Base-by-base conservation (phyloP, 805 yeast species). In the Ogataea siamensis region DNA sequence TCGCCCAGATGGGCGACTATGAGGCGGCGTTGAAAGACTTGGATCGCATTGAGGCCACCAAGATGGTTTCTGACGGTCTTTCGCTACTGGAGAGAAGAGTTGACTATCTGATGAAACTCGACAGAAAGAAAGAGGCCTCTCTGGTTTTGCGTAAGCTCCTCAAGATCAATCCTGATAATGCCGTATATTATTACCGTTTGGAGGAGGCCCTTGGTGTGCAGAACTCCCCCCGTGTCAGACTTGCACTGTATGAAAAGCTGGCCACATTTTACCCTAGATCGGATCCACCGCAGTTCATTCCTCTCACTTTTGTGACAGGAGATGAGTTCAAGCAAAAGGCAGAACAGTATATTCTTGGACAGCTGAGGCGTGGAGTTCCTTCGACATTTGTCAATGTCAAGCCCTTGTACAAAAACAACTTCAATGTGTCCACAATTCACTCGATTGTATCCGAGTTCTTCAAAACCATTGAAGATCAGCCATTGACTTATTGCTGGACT, bases 381-480 rank as follows among this genome's bases (percentile, higher is more conserved):
- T 85, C 96, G 1, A 74, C 93, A 4, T 93, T 89, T 63, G 83
- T 83, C 39, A 83, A 86, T 51, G 77, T 93, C 34, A 88, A 89
- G 63, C 85, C 94, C 1, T 68, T 88, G 47, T 87, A 86, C 63
- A 71, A 67, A 39, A 73, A 68, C 34, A 65, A 45, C 34, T 53
- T 57, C 32, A 68, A 63, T 50, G 57, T 60, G 13, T 46, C 51
- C 7, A 47, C 70, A 2, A 71, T 86, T 40, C 78, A 73, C 42
- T 57, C 71, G 22, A 63, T 84, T 40, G 85, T 80, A 8, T 46
- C 62, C 28, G 72, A 74, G 4, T 80, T 76, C 46, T 65, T 66
- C 34, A 53, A 50, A 3, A 45, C 58, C 5, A 48, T 51, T 0
- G 30, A 39, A 10, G 44, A 46, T 18, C 50, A 62, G 32, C 81